phyloP scores from a whole-genome alignment of 345 rosid species.

The Physaria fendleri region DNA sequence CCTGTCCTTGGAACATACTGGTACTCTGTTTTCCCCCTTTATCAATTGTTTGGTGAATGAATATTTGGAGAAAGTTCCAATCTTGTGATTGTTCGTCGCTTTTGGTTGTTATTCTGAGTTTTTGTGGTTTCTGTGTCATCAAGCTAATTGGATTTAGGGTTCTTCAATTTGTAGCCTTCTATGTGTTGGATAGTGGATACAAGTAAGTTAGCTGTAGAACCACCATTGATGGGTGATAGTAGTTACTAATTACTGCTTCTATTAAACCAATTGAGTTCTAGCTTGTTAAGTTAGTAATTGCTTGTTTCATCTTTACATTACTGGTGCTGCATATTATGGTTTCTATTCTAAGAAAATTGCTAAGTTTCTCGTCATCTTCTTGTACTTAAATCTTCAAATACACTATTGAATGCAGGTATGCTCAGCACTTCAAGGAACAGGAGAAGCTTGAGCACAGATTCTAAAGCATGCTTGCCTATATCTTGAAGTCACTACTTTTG shows the following conservation, averaged over 20 bases:
- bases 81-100: conserved; percentile 11
- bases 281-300: neutral
- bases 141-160: neutral
- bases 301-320: neutral
- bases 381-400: neutral
- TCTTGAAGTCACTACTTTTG: neutral
- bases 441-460: conserved; percentile 57
- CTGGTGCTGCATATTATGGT: neutral
- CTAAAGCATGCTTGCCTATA: conserved; percentile 23
- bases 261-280: neutral
- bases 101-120: neutral
- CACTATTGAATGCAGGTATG: conserved; percentile 44
- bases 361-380: neutral
- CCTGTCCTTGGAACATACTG: conserved; percentile 61
- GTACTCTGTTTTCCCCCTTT: conserved; percentile 26
- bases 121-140: neutral
- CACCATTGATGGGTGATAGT: neutral
- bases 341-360: neutral
- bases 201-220: neutral
- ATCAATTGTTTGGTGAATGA: neutral
- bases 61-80: neutral
- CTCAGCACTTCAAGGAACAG: conserved; percentile 43
- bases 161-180: neutral
- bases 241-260: too few relatives aligned
- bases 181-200: too few relatives aligned